Conservation (phyloP, 1,139 yeast species). For the Pichia terricola region DNA sequence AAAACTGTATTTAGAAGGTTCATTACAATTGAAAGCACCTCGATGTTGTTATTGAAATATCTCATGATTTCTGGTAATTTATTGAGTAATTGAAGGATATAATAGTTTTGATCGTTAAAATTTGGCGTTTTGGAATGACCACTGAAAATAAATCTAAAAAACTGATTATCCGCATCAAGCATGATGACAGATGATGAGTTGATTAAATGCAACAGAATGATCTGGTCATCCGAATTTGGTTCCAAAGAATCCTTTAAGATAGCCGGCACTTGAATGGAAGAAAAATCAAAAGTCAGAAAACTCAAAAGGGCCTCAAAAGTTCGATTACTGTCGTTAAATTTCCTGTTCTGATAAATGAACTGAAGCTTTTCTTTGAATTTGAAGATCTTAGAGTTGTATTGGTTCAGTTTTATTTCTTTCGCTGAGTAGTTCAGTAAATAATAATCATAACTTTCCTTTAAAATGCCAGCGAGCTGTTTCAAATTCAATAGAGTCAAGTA, state of each 20-base stretch:
- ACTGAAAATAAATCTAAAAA: slow-evolving; percentile 13
- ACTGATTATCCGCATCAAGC: slow-evolving; percentile 12
- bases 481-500: slow-evolving; percentile 30
- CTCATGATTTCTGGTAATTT: slow-evolving; percentile 5
- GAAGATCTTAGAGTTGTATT: slow-evolving; percentile 10
- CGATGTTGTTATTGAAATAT: slow-evolving; percentile 12
- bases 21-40: slow-evolving; percentile 6
- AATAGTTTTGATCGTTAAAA: slow-evolving; percentile 3
- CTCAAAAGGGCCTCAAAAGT: slow-evolving; percentile 32
- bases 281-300: slow-evolving; percentile 35
- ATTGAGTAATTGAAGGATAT: slow-evolving; percentile 7
- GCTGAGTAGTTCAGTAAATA: slow-evolving; percentile 18
- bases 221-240: slow-evolving; percentile 15
- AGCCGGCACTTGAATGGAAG: slow-evolving; percentile 24
- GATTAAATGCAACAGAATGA: slow-evolving; percentile 22
- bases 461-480: slow-evolving; percentile 29
- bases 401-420: slow-evolving; percentile 7
- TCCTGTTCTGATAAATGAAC: slow-evolving; percentile 20
- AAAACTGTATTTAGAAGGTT: background rate
- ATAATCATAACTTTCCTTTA: slow-evolving; percentile 27
- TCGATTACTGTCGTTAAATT: slow-evolving; percentile 18
- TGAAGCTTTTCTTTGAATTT: slow-evolving; percentile 20
- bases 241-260: slow-evolving; percentile 19
- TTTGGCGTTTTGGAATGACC: background rate
- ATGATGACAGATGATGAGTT: slow-evolving; percentile 23